phyloP scores from a whole-genome alignment of 2,329 filamentous ascomycete genomes.

The Xylariaceae sp. region DNA sequence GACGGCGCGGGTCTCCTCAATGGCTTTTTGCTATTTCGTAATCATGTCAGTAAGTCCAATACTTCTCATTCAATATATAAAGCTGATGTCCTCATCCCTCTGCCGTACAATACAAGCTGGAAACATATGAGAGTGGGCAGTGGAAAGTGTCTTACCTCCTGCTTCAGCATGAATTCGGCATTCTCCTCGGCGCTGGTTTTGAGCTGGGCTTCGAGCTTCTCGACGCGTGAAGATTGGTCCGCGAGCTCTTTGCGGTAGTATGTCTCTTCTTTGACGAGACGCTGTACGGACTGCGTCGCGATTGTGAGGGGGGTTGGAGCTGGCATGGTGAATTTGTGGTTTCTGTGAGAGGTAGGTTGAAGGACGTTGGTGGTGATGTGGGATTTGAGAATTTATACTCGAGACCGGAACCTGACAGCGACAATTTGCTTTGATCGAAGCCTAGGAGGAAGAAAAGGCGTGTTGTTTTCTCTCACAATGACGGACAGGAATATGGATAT shows the following conservation, averaged over 20 bases:
- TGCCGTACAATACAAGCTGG: no score
- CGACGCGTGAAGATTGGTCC: slow-evolving; percentile 68
- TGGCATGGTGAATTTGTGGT: slow-evolving; percentile 54
- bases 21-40: slow-evolving; percentile 61
- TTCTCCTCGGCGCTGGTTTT: slow-evolving; percentile 58
- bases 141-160: slow-evolving; percentile 63
- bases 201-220: slow-evolving; percentile 61
- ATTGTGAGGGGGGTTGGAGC: slow-evolving; percentile 74
- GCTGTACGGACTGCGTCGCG: slow-evolving; percentile 71
- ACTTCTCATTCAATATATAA: no score
- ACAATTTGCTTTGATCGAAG: no score
- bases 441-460: no score
- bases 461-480: no score
- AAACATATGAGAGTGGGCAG: not conserved
- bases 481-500: no score
- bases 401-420: not conserved
- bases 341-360: not conserved
- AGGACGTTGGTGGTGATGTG: not conserved
- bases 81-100: no score
- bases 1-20: slow-evolving; percentile 84
- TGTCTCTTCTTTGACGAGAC: slow-evolving; percentile 85
- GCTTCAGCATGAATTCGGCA: slow-evolving; percentile 72
- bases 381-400: not conserved
- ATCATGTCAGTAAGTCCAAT: not conserved
- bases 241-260: slow-evolving; percentile 85